Base-by-base conservation (phyloP, 2,329 filamentous ascomycete genomes). In the Metarhizium robertsii region DNA sequence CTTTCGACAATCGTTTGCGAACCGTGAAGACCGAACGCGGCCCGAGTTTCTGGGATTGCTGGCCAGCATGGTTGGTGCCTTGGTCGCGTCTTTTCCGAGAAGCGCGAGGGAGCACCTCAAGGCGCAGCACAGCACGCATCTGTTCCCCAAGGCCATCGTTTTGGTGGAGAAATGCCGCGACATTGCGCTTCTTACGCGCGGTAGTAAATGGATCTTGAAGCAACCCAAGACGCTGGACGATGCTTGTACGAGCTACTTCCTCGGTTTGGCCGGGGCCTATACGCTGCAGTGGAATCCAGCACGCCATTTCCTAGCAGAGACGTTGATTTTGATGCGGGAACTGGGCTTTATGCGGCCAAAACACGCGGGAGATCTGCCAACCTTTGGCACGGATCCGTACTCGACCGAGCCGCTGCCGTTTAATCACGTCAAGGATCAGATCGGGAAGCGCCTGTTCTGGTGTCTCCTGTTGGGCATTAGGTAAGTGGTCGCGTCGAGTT, bases 391-490 rank as follows among this genome's bases (percentile, higher is more conserved):
- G 43, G 71, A 75, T 55, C 61, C 65, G 6, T 70, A 65, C 55
- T 71, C 70, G 6, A 66, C 67, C 1, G 71, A 75, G 8, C 70
- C 71, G 5, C 70, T 75, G 47, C 73, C 77, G 0, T 81, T 87
- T 57, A 85, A 89, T 62, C 85, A 86, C 51, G 80, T 91, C 53
- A 84, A 85, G 64, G 83, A 86, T 63, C 86, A 91, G 69, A 80
- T 88, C 50, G 83, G 86, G 50, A 87, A 88, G 66, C 81, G 87
- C 59, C 85, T 95, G 45, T 96, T 95, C 68, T 96, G 91, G 85
- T 86, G 88, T 25, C 79, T 91, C 61, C 84, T 94, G 59, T 81
- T 91, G 5, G 86, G 86, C 38, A 81, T 89, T 57, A 79, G 85
- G 80, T 85, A 71, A 18, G 56, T 45, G 45, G 11, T 13, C 29